These are phyloP conservation scores for Canavalia ensiformis DNA, from an alignment of 306 rosid species.

Conservation along the genomic window DNA sequence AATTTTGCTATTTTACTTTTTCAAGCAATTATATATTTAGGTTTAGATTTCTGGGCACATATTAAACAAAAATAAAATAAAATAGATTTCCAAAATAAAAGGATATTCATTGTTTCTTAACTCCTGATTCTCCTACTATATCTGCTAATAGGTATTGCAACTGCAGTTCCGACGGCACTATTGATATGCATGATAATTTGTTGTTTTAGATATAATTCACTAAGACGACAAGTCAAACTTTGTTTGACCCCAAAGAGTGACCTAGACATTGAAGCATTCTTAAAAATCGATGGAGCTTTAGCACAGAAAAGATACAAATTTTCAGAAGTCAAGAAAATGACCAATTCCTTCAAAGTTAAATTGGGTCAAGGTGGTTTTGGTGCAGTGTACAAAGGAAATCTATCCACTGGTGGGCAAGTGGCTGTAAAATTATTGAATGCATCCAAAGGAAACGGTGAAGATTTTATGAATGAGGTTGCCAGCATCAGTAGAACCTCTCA, in stretches of 20 bases:
- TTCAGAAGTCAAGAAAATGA: constrained; percentile 47
- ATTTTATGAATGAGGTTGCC: constrained; percentile 58
- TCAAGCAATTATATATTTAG: too few species aligned
- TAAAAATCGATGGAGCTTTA: constrained; percentile 42
- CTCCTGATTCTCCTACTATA: neutral
- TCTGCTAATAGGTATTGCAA: neutral
- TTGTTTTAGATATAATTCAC: neutral
- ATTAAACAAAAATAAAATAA: too few species aligned
- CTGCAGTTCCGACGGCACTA: neutral
- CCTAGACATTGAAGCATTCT: constrained; percentile 45
- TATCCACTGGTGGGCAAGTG: neutral
- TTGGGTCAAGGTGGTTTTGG: constrained; percentile 62
- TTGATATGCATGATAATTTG: neutral
- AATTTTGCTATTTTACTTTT: too few species aligned
- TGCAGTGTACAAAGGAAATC: constrained; percentile 52
- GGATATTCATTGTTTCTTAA: neutral
- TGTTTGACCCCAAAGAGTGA: neutral
- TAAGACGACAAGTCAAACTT: neutral
- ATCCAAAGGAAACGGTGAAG: constrained; percentile 54
- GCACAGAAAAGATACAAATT: constrained; percentile 43
- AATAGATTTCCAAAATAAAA: too few species aligned
- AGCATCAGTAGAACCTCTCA: constrained; percentile 49
- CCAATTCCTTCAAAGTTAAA: constrained; percentile 51
- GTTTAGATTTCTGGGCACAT: too few species aligned
- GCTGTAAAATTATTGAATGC: constrained; percentile 55